Conservation (phyloP, 2,329 filamentous ascomycete genomes). For the Talaromyces albobiverticillius region DNA sequence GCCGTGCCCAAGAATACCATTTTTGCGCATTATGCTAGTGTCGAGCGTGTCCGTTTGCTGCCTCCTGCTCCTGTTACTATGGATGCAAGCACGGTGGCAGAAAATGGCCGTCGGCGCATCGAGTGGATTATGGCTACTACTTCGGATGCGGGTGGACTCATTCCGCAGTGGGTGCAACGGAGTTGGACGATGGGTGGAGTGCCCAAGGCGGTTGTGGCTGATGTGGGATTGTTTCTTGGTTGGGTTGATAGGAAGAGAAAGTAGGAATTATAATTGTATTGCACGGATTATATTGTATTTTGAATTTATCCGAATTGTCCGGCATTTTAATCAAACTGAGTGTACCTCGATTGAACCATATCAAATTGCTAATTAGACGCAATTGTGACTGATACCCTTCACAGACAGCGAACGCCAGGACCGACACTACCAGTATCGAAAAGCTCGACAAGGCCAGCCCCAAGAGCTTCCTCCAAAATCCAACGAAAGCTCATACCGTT, state of each 20-base stretch:
- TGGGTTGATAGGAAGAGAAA: conserved; percentile 23
- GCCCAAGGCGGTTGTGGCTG: conserved; percentile 34
- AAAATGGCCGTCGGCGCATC: conserved; percentile 7
- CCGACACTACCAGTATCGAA: conserved; percentile 65
- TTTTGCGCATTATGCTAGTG: conserved; percentile 33
- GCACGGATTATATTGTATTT: too few relatives aligned
- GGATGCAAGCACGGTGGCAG: background rate
- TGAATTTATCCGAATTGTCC: too few relatives aligned
- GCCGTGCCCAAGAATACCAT: conserved; percentile 25
- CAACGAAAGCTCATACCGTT: conserved; percentile 60
- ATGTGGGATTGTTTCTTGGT: conserved; percentile 38
- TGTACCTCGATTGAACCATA: too few relatives aligned
- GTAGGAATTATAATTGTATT: background rate
- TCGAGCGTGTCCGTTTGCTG: conserved; percentile 28
- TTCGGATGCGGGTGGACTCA: conserved; percentile 34
- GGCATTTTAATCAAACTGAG: too few relatives aligned
- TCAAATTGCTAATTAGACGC: too few relatives aligned
- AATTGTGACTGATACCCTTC: too few relatives aligned
- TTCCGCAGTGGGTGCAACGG: conserved; percentile 36
- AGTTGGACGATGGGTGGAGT: conserved; percentile 36
- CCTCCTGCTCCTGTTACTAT: conserved; percentile 2
- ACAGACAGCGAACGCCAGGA: conserved; percentile 47
- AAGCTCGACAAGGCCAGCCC: conserved; percentile 58
- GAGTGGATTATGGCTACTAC: conserved; percentile 39
- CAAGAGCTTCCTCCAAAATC: conserved; percentile 60